Base-by-base conservation (phyloP, 2,329 filamentous ascomycete genomes). In the Penicillium polonicum region DNA sequence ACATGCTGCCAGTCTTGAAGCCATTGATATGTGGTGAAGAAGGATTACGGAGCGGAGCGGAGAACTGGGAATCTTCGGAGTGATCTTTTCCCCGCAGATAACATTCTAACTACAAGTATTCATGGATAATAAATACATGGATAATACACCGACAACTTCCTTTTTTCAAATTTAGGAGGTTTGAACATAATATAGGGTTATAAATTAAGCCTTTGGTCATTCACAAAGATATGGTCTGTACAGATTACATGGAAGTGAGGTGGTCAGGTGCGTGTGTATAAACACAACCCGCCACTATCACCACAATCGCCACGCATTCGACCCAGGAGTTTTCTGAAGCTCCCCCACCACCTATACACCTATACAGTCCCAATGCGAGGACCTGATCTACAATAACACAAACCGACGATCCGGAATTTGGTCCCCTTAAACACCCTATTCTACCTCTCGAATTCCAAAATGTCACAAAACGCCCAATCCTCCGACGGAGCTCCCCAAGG, bases 401-500 rank as follows among this genome's bases (percentile, higher is more conserved):
- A 42, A 25, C 27, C 9, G 12, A 33, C 38, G 25, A 17, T 8
- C 8, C 19, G 7, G 17, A 13, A 19, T 21, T 17, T 5, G 9
- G 21, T 33, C 7, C 17, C 19, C 7, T 15, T 0, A 39, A 48
- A 36, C 25, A 25, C 29, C 2, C 25, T 12, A 9, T 7, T 12
- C 23, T n/a, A 12, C 17, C 15, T 17, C n/a, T 21, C 19, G 1
- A 35, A 35, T 7, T 3, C 27, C 35, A 66, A 60, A 64, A 72
- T 70, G 67, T 48, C 70, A 57, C 65, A 67, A 60, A 61, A 64
- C 52, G 62, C 65, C 66, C 65, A 68, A 65, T 64, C 69, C 62
- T 67, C 69, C 60, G 69, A 66, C 52, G 64, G 65, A 60, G 62
- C 66, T 61, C 66, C 70, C 49, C 65, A 68, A 44, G 71, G 70